Evolutionary conservation across 2,329 filamentous ascomycete species (phyloP).

Genomic region (Penicillium oxalicum): DNA sequence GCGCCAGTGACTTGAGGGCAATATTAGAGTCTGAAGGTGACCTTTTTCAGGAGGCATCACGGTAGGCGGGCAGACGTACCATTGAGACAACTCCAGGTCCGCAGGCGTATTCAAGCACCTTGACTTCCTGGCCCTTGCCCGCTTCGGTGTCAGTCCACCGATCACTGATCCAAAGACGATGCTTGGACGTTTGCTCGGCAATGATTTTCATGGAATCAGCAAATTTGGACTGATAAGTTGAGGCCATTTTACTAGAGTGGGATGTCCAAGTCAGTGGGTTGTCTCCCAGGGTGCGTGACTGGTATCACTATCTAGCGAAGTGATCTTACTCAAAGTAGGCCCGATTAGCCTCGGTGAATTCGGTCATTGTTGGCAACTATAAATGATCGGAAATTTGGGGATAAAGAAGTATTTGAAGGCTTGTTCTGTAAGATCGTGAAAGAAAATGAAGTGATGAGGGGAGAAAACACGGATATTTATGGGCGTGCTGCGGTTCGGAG

Average conservation of each 20-base stretch:
- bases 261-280: not conserved
- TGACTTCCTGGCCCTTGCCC: conserved; percentile 33
- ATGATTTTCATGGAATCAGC: conserved; percentile 50
- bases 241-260: conserved; percentile 44
- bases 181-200: conserved; percentile 48
- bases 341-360: conserved; percentile 34
- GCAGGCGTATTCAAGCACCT: conserved; percentile 69
- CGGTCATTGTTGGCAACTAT: conserved; percentile 21
- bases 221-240: conserved; percentile 54
- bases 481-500: conserved; percentile 18
- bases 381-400: not conserved
- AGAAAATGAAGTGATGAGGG: not conserved
- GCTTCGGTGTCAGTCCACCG: conserved; percentile 42
- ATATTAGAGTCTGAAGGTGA: not conserved
- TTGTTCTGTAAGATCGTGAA: not conserved
- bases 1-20: conserved; percentile 49
- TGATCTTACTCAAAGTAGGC: conserved; percentile 38
- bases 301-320: not conserved
- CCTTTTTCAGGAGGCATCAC: conserved; percentile 16
- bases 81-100: conserved; percentile 62
- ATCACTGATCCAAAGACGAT: conserved; percentile 57
- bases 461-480: conserved; percentile 2
- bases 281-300: not conserved
- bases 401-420: too few species aligned
- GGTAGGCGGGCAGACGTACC: conserved; percentile 32